Percentiles rank a stretch among this genome's conserved stretches.
Evolutionary conservation across 2,329 filamentous ascomycete species (phyloP).

Genomic region (Berkeleyomyces rouxiae): DNA sequence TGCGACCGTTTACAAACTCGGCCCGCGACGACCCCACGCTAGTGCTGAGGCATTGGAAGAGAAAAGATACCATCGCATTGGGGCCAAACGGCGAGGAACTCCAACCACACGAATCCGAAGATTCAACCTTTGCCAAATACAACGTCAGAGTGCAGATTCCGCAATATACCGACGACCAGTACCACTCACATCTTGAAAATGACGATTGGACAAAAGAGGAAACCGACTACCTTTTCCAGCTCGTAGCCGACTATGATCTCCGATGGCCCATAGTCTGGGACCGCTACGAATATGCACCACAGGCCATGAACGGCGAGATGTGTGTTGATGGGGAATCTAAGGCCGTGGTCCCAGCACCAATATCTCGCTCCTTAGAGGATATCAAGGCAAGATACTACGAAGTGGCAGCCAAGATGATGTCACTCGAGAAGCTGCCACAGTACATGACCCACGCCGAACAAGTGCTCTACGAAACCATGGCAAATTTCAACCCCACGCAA

Average conservation of each 20-base stretch:
- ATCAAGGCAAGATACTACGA: conserved; percentile 84
- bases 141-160: conserved; percentile 68
- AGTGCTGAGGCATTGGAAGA: conserved; percentile 64
- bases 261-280: conserved; percentile 88
- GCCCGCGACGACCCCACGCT: conserved; percentile 53
- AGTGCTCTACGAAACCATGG: conserved; percentile 66
- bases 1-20: conserved; percentile 57
- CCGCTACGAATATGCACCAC: conserved; percentile 60
- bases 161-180: conserved; percentile 74
- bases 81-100: conserved; percentile 14
- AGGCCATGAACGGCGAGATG: conserved; percentile 28
- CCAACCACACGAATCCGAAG: conserved; percentile 26
- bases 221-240: conserved; percentile 72
- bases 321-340: conserved; percentile 31
- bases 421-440: conserved; percentile 59
- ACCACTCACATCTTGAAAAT: conserved; percentile 55
- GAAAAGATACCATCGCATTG: conserved; percentile 26
- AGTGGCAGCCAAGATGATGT: conserved; percentile 68
- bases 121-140: conserved; percentile 66
- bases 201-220: conserved; percentile 81
- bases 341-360: conserved; percentile 36
- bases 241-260: conserved; percentile 64
- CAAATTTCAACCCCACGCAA: conserved; percentile 65
- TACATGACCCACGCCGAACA: conserved; percentile 83
- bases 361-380: conserved; percentile 63